Evolutionary conservation across 2,329 filamentous ascomycete genomes (phyloP), one percentile per base, ranked within the genome.

Genomic region (Dothideomycetes sp.): DNA sequence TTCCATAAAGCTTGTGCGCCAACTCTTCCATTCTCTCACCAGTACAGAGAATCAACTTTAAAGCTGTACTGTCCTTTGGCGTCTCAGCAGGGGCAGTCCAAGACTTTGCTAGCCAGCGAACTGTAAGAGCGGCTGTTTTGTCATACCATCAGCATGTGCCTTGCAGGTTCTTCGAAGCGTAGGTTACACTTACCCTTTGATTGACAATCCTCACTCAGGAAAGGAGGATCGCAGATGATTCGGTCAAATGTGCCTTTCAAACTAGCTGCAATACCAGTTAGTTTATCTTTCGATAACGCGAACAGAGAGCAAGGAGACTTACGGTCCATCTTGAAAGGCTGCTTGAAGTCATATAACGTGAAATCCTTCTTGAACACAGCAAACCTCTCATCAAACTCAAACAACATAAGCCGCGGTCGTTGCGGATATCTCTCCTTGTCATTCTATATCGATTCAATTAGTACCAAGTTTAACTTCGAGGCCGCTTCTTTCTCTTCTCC

Each of bases 201-300:
- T 58, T 89, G 82, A 56, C 84, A 89, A 54, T 89, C 82, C 47
- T 82, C 74, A 57, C 76, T 85, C 24, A 89, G 66, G 57, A 89
- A 89, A 0, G 84, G 84, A 7, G 84, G 84, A 55, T 91, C 84
- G 50, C 74, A 75, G 41, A 88, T 80, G 45, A 89, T 71, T 40
- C 77, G 71, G 59, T 86, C 80, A 33, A 81, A 74, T 15, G 62
- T 65, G 15, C 73, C 75, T 54, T 81, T 84, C 24, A 87, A 59
- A 23, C 71, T 59, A 10, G 58, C 68, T 73, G 39, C 45, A 4
- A 41, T n/a, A 12, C 28, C 15, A 17, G 19, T 35, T 17, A 37
- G 16, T 25, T 16, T 15, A 37, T n/a, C 22, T 13, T 4, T 11
- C n/a, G n/a, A n/a, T n/a, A n/a, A n/a, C n/a, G n/a, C n/a, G n/a